These are phyloP conservation scores for Neurospora intermedia DNA, from an alignment of 495 filamentous ascomycete genomes.

Conservation along the genomic window DNA sequence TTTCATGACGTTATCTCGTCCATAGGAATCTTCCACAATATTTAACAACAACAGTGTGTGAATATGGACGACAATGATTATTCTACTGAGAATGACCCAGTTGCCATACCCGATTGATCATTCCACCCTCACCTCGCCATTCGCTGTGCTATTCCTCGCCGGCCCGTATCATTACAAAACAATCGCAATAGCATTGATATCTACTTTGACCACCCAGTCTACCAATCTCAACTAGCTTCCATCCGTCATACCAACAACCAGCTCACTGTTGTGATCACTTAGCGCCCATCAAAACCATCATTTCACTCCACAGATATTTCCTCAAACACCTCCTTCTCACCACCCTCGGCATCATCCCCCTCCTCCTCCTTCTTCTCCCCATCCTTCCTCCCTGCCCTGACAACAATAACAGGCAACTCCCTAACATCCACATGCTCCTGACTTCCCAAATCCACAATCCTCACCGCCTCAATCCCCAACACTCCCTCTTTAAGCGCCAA, in stretches of 20 bases:
- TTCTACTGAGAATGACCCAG: neutral
- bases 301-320: neutral
- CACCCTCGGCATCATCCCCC: neutral
- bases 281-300: neutral
- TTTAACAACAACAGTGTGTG: neutral
- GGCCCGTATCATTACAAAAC: neutral
- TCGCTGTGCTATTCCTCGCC: neutral
- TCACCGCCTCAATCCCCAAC: conserved; percentile 66
- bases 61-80: too few relatives aligned
- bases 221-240: neutral
- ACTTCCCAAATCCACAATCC: conserved; percentile 70
- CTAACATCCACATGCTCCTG: conserved; percentile 75
- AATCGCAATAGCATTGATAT: neutral
- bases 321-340: neutral
- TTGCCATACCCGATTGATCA: neutral
- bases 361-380: conserved; percentile 15
- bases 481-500: conserved; percentile 66
- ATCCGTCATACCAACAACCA: neutral
- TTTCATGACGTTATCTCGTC: neutral
- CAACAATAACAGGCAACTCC: conserved; percentile 67
- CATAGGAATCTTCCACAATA: neutral
- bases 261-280: neutral
- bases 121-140: neutral
- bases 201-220: neutral
- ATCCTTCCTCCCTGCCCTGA: conserved; percentile 11